These are phyloP conservation scores for Styphnolobium japonicum DNA, from an alignment of 306 rosid genomes.

Conservation along the genomic window DNA sequence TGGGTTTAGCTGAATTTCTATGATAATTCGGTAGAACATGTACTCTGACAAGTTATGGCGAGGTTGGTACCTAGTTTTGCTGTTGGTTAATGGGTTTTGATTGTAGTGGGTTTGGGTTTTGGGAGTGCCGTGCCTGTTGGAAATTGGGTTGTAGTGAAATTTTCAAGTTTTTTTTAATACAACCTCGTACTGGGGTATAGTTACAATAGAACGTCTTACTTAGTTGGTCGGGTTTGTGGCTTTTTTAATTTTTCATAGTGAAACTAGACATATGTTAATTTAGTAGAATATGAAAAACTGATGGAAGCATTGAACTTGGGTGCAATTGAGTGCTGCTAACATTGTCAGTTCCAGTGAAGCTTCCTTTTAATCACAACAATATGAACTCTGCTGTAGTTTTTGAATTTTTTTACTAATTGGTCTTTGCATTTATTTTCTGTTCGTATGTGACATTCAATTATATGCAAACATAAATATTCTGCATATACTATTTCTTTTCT, in stretches of 20 bases:
- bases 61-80: background rate
- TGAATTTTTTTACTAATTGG: constrained; percentile 18
- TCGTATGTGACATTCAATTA: constrained; percentile 3
- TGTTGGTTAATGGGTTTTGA: constrained; percentile 7
- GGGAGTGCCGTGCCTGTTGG: constrained; percentile 21
- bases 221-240: constrained; percentile 30
- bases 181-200: background rate
- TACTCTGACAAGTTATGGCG: constrained; percentile 9
- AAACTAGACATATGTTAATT: constrained; percentile 43
- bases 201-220: constrained; percentile 4
- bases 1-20: constrained; percentile 30
- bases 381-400: constrained; percentile 9
- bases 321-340: constrained; percentile 26
- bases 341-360: constrained; percentile 19
- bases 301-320: constrained; percentile 18
- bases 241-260: constrained; percentile 30
- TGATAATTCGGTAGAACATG: constrained; percentile 23
- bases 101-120: constrained; percentile 23
- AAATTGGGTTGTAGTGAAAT: constrained; percentile 25
- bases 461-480: background rate
- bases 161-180: constrained; percentile 13
- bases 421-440: constrained; percentile 23
- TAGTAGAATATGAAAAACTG: constrained; percentile 24
- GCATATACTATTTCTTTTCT: background rate
- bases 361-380: constrained; percentile 22